These are phyloP conservation scores for Leishmania martiniquensis DNA, from an alignment of 208 protist species.

Conservation along the genomic window DNA sequence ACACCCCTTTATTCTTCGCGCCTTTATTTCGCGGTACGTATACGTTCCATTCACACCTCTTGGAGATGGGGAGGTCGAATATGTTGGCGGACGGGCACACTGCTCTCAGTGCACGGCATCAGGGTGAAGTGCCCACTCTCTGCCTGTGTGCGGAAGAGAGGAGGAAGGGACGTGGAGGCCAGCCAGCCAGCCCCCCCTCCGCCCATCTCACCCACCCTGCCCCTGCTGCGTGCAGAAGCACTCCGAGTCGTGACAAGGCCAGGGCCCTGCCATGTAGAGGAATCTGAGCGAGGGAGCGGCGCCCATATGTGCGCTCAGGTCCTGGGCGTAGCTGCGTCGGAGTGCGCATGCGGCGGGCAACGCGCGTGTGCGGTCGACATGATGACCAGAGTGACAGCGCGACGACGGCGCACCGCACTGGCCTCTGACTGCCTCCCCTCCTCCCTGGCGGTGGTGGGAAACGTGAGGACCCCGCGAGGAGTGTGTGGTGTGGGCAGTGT, in stretches of 20 bases:
- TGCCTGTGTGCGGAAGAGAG: not conserved
- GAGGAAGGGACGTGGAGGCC: no score
- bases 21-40: no score
- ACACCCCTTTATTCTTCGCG: not conserved
- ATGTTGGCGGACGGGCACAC: no score
- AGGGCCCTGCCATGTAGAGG: not conserved
- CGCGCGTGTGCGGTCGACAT: not conserved
- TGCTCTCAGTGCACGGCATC: no score
- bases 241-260: not conserved
- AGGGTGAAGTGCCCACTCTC: no score
- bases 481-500: no score
- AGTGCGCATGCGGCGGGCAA: not conserved
- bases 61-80: no score
- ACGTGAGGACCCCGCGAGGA: no score
- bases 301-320: not conserved
- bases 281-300: not conserved
- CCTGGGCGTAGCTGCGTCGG: not conserved
- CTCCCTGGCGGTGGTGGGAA: no score
- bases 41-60: no score
- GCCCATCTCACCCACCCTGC: no score
- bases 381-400: not conserved
- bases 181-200: no score
- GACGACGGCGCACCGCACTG: not conserved
- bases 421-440: not conserved
- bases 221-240: not conserved